Evolutionary conservation across 225 moss, liverwort and hornwort species (phyloP).

Genomic region (Sphagnum contortum): DNA sequence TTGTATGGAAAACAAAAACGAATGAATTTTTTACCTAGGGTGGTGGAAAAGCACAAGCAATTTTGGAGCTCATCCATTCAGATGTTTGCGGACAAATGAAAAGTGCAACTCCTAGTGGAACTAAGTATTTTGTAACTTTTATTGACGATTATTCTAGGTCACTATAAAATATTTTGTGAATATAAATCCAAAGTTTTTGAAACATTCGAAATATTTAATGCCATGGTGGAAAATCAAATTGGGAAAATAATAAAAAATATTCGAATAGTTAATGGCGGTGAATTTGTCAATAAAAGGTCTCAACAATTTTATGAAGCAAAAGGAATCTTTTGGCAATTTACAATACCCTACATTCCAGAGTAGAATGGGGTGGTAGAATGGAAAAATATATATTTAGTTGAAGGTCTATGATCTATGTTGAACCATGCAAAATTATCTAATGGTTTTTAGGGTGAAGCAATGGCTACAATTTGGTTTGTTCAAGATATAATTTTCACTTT

Average conservation of each 20-base stretch:
- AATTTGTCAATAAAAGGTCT: not conserved
- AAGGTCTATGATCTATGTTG: not conserved
- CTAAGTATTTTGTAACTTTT: slow-evolving; percentile 6
- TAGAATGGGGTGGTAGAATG: not conserved
- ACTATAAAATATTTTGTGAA: not conserved
- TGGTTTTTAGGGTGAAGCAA: not conserved
- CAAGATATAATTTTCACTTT: not conserved
- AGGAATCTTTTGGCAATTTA: not conserved
- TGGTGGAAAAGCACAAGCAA: not conserved
- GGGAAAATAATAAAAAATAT: not conserved
- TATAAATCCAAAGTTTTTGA: not conserved
- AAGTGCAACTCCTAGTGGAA: not conserved
- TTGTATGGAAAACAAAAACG: not conserved
- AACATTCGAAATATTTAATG: not conserved
- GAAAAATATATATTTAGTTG: not conserved
- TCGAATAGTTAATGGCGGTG: not conserved
- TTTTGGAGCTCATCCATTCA: slow-evolving; percentile 1
- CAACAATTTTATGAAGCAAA: not conserved
- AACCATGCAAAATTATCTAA: not conserved
- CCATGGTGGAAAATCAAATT: not conserved
- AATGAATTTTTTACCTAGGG: no score
- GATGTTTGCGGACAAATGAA: slow-evolving; percentile 4
- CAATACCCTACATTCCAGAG: not conserved
- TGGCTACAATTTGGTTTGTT: not conserved
- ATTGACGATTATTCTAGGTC: not conserved